These are phyloP conservation scores for Datura wrightii DNA, from an alignment of 257 asterid genomes.

Conservation along the genomic window DNA sequence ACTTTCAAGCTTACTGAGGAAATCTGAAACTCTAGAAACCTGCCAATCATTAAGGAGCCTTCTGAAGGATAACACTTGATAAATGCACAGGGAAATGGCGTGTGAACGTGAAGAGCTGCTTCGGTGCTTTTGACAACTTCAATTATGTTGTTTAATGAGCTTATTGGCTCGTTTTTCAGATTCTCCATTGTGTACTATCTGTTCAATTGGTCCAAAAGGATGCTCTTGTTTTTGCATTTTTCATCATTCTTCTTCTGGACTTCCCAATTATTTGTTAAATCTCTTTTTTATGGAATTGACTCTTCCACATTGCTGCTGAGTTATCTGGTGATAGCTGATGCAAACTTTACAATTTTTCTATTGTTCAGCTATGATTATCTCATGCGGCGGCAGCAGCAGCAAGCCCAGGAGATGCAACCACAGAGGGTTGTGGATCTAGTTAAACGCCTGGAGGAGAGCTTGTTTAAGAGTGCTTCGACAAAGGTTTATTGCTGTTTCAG, in stretches of 20 bases:
- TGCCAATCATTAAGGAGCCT: too few relatives aligned
- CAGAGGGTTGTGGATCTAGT: conserved; percentile 70
- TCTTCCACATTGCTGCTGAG: neutral
- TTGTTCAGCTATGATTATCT: conserved; percentile 67
- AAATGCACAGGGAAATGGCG: conserved; percentile 2
- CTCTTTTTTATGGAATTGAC: conserved; percentile 12
- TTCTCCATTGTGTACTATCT: neutral
- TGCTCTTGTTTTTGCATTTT: conserved; percentile 24
- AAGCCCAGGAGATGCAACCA: conserved; percentile 58
- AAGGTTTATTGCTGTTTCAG: conserved; percentile 56
- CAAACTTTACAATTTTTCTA: conserved; percentile 38
- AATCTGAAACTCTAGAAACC: too few relatives aligned
- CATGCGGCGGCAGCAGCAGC: conserved; percentile 71
- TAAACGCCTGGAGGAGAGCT: conserved; percentile 79
- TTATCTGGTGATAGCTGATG: conserved; percentile 25
- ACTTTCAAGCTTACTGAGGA: too few relatives aligned
- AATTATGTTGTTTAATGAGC: neutral
- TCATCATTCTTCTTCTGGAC: conserved; percentile 21
- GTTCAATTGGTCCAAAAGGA: conserved; percentile 20
- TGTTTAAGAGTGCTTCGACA: conserved; percentile 75
- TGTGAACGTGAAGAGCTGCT: conserved; percentile 9
- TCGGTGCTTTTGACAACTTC: neutral
- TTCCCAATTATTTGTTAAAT: conserved; percentile 21
- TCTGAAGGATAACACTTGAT: neutral
- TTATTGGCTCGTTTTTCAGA: neutral